A percentile compares a stretch with the other conserved stretches of the same genome.
Evolutionary conservation across 2,329 filamentous ascomycete genomes (phyloP).

Genomic region (Graphilbum fragrans): DNA sequence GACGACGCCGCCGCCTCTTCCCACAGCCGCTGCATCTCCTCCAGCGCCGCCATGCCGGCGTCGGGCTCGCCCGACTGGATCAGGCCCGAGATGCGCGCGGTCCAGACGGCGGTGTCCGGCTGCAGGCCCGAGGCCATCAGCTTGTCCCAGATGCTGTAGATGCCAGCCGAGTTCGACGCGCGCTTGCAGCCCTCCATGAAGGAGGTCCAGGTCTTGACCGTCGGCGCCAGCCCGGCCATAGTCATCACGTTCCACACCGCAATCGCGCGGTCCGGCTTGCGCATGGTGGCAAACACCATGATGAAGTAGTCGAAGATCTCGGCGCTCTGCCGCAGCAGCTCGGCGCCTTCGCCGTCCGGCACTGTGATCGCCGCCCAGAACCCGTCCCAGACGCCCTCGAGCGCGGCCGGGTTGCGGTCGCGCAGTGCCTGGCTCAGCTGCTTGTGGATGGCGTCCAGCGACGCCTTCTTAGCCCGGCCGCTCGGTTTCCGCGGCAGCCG

Average conservation of each 20-base stretch:
- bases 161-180: constrained; percentile 42
- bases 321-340: constrained; percentile 7
- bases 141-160: constrained; percentile 56
- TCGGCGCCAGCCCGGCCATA: constrained; percentile 40
- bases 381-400: constrained; percentile 15
- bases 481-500: too few species aligned
- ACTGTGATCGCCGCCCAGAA: constrained; percentile 15
- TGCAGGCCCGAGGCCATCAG: constrained; percentile 43
- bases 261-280: constrained; percentile 16
- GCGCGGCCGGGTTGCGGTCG: constrained; percentile 11
- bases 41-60: constrained; percentile 48
- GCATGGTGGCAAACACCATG: constrained; percentile 19
- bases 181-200: constrained; percentile 62
- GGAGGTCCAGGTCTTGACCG: constrained; percentile 54
- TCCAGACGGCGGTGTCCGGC: constrained; percentile 59
- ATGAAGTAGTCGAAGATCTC: constrained; percentile 23
- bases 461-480: too few species aligned
- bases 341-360: constrained; percentile 9
- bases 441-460: constrained; percentile 11
- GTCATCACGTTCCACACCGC: constrained; percentile 29
- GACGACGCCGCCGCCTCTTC: constrained; percentile 13
- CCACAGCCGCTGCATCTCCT: constrained; percentile 56
- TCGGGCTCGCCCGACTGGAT: constrained; percentile 41
- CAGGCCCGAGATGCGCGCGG: constrained; percentile 54
- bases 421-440: constrained; percentile 16